These are phyloP conservation scores for Globisporangium alternatum DNA, from an alignment of 352 stramenopile species.

Conservation along the genomic window DNA sequence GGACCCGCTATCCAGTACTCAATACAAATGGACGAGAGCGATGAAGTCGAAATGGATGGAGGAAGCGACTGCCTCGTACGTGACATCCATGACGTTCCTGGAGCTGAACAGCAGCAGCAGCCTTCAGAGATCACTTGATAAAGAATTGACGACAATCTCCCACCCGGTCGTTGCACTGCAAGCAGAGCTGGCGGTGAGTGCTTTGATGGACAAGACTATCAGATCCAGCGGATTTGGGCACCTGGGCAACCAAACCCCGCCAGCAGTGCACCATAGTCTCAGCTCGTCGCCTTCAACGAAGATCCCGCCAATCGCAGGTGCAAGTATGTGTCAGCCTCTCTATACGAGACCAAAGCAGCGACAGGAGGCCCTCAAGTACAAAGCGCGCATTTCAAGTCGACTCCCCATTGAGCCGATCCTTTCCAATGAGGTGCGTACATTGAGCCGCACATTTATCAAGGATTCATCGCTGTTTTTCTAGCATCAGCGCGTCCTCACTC, in stretches of 20 bases:
- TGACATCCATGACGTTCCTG: background rate
- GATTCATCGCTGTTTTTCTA: too few species aligned
- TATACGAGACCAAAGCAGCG: slow-evolving; percentile 6
- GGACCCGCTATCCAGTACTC: background rate
- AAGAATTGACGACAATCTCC: background rate
- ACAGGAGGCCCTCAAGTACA: background rate
- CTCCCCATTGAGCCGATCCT: slow-evolving; percentile 10
- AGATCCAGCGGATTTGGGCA: background rate
- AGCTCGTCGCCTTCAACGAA: slow-evolving; percentile 2
- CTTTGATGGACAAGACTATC: background rate
- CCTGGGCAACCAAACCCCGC: background rate
- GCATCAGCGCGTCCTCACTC: background rate
- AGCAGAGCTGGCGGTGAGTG: background rate
- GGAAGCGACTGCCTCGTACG: background rate
- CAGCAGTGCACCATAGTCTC: background rate
- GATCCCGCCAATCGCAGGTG: background rate
- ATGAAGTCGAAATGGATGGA: slow-evolving; percentile 7
- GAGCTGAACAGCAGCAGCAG: background rate
- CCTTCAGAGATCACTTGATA: background rate
- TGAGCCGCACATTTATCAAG: too few species aligned
- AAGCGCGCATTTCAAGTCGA: background rate
- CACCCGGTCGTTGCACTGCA: slow-evolving; percentile 5
- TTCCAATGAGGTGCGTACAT: slow-evolving; percentile 2
- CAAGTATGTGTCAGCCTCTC: background rate
- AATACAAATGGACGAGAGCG: background rate